phyloP scores from a whole-genome alignment of 2,329 filamentous ascomycete species.

The Nemania sp. region DNA sequence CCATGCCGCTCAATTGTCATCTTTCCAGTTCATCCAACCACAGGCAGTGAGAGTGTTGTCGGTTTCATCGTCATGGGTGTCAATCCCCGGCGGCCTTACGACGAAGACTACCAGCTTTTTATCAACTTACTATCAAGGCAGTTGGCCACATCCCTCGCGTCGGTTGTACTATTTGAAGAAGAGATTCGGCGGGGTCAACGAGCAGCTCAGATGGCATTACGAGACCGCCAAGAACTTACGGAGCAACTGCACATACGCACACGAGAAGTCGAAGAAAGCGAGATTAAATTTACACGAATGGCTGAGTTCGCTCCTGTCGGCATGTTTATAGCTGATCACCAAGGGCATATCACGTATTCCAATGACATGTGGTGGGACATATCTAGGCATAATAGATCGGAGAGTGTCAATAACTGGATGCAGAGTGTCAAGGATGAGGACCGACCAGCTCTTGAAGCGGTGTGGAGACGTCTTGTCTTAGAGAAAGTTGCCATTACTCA shows the following conservation, averaged over 20 bases:
- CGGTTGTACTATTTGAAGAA: slow-evolving; percentile 84
- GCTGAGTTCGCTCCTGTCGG: slow-evolving; percentile 86
- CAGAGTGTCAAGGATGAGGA: slow-evolving; percentile 77
- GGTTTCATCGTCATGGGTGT: slow-evolving; percentile 84
- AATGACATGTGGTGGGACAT: slow-evolving; percentile 85
- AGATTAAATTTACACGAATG: slow-evolving; percentile 85
- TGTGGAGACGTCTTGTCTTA: slow-evolving; percentile 72
- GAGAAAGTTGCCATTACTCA: slow-evolving; percentile 74
- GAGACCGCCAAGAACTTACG: slow-evolving; percentile 81
- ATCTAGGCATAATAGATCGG: slow-evolving; percentile 71
- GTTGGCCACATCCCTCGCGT: slow-evolving; percentile 82
- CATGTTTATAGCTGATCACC: slow-evolving; percentile 83
- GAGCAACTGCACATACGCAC: slow-evolving; percentile 77
- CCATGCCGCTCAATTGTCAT: slow-evolving; percentile 77
- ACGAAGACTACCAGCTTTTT: slow-evolving; percentile 84
- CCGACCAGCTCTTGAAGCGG: slow-evolving; percentile 64
- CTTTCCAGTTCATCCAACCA: slow-evolving; percentile 83
- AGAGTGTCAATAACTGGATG: slow-evolving; percentile 76
- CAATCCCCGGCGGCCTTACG: slow-evolving; percentile 82
- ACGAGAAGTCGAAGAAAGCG: slow-evolving; percentile 73
- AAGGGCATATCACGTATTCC: slow-evolving; percentile 79
- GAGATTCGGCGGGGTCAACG: slow-evolving; percentile 81
- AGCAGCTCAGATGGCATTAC: slow-evolving; percentile 78
- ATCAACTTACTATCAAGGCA: slow-evolving; percentile 80
- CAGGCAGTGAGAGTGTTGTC: slow-evolving; percentile 74